phyloP scores from a whole-genome alignment of 495 filamentous ascomycete species.

The Aspergillus olivimuriae region DNA sequence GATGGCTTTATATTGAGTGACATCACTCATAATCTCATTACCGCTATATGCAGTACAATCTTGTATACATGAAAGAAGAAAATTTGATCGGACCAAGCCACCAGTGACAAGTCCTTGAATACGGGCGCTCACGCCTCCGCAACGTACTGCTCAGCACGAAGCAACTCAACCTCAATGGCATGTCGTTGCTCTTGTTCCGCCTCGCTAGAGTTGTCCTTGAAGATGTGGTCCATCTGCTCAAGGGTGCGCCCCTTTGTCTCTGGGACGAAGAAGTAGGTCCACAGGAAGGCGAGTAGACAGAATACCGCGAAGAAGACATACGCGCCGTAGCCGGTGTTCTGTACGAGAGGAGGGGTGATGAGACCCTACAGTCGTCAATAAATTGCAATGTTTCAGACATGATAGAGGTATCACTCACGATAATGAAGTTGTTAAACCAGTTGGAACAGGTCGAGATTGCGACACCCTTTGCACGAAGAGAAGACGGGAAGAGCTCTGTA shows the following conservation, averaged over 20 bases:
- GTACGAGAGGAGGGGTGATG: constrained; percentile 48
- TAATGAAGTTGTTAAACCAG: constrained; percentile 54
- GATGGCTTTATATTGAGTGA: too few relatives aligned
- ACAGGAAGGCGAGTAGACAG: constrained; percentile 47
- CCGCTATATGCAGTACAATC: too few relatives aligned
- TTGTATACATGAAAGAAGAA: too few relatives aligned
- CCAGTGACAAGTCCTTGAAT: too few relatives aligned
- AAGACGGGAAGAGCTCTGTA: constrained; percentile 48
- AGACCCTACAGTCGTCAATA: constrained; percentile 26
- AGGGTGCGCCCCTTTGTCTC: constrained; percentile 54
- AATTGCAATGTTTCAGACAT: not conserved
- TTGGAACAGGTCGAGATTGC: constrained; percentile 47
- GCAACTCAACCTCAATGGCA: constrained; percentile 33
- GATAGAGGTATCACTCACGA: constrained; percentile 21
- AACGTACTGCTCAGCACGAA: constrained; percentile 8
- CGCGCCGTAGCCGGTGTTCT: constrained; percentile 49
- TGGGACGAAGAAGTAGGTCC: constrained; percentile 49
- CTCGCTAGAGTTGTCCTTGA: constrained; percentile 41
- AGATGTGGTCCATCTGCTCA: constrained; percentile 51
- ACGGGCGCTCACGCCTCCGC: not conserved
- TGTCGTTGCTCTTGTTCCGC: constrained; percentile 30
- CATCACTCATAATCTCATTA: too few relatives aligned
- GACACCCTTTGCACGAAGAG: constrained; percentile 47
- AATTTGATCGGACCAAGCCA: too few relatives aligned
- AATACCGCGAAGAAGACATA: constrained; percentile 54